Evolutionary conservation across 768 basidiomycete species (phyloP).

Genomic region (Ramaria rubella): DNA sequence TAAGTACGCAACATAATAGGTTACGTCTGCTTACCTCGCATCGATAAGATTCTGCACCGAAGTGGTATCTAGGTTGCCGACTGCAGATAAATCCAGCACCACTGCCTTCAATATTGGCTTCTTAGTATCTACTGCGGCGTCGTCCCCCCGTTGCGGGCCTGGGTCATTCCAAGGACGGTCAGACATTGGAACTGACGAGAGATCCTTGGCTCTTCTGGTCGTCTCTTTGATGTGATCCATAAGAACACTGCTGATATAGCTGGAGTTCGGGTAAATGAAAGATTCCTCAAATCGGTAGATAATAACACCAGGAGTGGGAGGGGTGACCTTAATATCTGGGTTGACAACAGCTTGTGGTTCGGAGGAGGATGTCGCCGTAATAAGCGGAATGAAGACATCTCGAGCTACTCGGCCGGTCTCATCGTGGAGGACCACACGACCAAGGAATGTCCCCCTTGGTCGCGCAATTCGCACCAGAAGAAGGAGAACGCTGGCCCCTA

Average conservation of each 20-base stretch:
- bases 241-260: slow-evolving; percentile 58
- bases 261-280: slow-evolving; percentile 78
- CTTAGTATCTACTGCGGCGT: slow-evolving; percentile 38
- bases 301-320: slow-evolving; percentile 81
- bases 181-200: slow-evolving; percentile 50
- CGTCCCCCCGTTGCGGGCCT: slow-evolving; percentile 50
- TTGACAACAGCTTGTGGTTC: slow-evolving; percentile 48
- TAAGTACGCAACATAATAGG: background rate
- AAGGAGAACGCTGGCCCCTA: slow-evolving; percentile 70
- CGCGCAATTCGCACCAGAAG: slow-evolving; percentile 82
- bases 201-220: slow-evolving; percentile 71
- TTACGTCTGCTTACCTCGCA: slow-evolving; percentile 27
- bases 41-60: slow-evolving; percentile 89
- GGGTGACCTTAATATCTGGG: slow-evolving; percentile 59
- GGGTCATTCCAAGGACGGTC: slow-evolving; percentile 96
- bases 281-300: slow-evolving; percentile 92
- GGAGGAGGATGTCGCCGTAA: slow-evolving; percentile 22
- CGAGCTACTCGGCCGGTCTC: slow-evolving; percentile 34
- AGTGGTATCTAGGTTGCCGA: slow-evolving; percentile 88
- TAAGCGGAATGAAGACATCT: slow-evolving; percentile 64
- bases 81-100: slow-evolving; percentile 83
- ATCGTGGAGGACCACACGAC: slow-evolving; percentile 48
- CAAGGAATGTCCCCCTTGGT: slow-evolving; percentile 87
- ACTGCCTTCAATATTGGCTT: slow-evolving; percentile 76
- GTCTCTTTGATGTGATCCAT: slow-evolving; percentile 76